Evolutionary conservation across 2,329 filamentous ascomycete genomes (phyloP).

Genomic region (Tolypocladium ovalisporum): DNA sequence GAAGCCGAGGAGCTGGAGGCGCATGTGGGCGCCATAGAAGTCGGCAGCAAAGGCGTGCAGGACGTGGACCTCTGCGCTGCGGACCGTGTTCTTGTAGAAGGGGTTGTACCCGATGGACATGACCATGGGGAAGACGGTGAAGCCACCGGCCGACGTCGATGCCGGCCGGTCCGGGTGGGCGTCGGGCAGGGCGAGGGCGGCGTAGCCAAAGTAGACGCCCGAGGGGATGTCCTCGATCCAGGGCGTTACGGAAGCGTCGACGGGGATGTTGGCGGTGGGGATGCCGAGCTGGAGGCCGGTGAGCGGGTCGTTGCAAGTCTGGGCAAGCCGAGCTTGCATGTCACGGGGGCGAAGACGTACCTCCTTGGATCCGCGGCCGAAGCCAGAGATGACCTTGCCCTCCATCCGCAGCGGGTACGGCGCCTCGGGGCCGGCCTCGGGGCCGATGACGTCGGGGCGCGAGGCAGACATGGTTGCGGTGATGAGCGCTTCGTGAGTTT

Average conservation of each 20-base stretch:
- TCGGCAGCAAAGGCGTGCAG: conserved; percentile 66
- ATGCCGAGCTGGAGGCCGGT: conserved; percentile 64
- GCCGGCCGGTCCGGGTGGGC: conserved; percentile 30
- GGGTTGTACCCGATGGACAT: conserved; percentile 96
- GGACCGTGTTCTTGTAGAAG: conserved; percentile 85
- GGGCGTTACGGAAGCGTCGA: conserved; percentile 48
- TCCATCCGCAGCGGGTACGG: conserved; percentile 79
- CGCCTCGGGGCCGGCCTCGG: conserved; percentile 57
- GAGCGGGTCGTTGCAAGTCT: not conserved
- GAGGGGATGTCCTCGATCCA: conserved; percentile 56
- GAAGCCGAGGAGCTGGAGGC: conserved; percentile 73
- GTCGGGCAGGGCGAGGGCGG: conserved; percentile 52
- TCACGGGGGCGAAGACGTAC: conserved; percentile 31
- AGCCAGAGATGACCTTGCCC: conserved; percentile 83
- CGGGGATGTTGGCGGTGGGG: conserved; percentile 85
- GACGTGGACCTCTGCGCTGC: conserved; percentile 83
- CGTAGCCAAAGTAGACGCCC: conserved; percentile 92
- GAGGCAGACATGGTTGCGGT: conserved; percentile 13
- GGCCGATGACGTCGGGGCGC: conserved; percentile 63
- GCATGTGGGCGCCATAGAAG: conserved; percentile 77
- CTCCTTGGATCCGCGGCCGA: conserved; percentile 88
- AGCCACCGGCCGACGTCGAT: not conserved
- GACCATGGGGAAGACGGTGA: conserved; percentile 67
- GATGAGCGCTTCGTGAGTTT: no score
- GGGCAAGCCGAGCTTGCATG: not conserved